Evolutionary conservation across 257 asterid genomes (phyloP).

Genomic region (Dorcoceras hygrometricum): DNA sequence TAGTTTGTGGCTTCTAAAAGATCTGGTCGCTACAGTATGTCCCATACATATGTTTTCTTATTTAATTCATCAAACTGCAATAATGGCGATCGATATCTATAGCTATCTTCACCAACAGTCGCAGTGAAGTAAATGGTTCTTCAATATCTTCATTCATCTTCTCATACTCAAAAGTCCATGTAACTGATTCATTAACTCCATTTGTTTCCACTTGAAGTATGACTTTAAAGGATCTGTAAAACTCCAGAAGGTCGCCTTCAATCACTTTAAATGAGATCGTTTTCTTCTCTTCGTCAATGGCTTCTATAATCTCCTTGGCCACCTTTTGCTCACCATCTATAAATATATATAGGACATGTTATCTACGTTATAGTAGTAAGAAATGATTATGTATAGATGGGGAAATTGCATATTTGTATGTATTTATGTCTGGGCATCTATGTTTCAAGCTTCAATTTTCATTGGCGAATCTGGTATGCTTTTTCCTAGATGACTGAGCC

Average conservation of each 20-base stretch:
- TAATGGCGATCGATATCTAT: background rate
- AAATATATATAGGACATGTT: background rate
- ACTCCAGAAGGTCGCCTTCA: slow-evolving; percentile 1
- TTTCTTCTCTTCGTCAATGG: slow-evolving; percentile 14
- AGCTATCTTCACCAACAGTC: background rate
- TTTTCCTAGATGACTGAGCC: too few relatives aligned
- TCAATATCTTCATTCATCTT: background rate
- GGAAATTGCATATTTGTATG: too few relatives aligned
- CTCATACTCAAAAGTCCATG: background rate
- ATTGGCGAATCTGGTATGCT: too few relatives aligned
- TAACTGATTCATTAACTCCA: too few relatives aligned
- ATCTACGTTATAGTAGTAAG: too few relatives aligned
- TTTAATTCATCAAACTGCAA: too few relatives aligned
- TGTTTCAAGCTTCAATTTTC: too few relatives aligned
- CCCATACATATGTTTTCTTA: too few relatives aligned
- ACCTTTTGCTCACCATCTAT: background rate
- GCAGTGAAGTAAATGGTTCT: background rate
- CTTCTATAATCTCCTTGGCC: slow-evolving; percentile 2
- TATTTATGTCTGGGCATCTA: too few relatives aligned
- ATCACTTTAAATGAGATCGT: slow-evolving; percentile 5
- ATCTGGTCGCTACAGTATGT: too few relatives aligned
- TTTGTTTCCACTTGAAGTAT: background rate
- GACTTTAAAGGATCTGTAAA: background rate
- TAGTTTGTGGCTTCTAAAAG: too few relatives aligned
- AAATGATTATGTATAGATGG: too few relatives aligned